A percentile compares a stretch with the other conserved stretches of the same genome.
Conservation (phyloP, 257 asterid genomes). For the Misopates orontium region DNA sequence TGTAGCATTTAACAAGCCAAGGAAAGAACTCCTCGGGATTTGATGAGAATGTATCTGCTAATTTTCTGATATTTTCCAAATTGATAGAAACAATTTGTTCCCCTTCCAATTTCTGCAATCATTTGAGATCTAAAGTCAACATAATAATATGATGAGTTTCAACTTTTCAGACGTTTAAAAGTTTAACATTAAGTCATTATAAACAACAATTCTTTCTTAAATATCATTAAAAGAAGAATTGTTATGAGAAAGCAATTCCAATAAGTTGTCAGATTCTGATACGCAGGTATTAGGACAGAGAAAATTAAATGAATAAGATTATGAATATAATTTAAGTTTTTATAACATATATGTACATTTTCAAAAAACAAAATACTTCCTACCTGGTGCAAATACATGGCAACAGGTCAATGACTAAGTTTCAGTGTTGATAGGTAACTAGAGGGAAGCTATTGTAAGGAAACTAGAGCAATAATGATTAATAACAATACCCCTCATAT, state of each 20-base stretch:
- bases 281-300: too few species aligned
- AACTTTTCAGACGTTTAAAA: slow-evolving; percentile 3
- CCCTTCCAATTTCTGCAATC: slow-evolving; percentile 58
- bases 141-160: neutral
- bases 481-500: too few species aligned
- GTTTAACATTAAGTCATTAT: neutral
- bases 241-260: slow-evolving; percentile 6
- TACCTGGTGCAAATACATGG: neutral
- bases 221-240: neutral
- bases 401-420: neutral
- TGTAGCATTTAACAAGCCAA: slow-evolving; percentile 79
- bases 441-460: slow-evolving; percentile 7
- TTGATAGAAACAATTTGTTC: slow-evolving; percentile 48
- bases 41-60: slow-evolving; percentile 51
- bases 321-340: neutral
- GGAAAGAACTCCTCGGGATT: slow-evolving; percentile 53
- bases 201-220: neutral
- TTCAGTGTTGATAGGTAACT: neutral
- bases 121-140: slow-evolving; percentile 18
- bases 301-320: too few species aligned
- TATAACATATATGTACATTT: too few species aligned
- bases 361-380: too few species aligned
- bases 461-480: neutral
- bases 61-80: slow-evolving; percentile 53
- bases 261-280: too few species aligned